Evolutionary conservation across 192 early-diverging fungal species (phyloP), one percentile per base, ranked within the genome.

Genomic region (Rhizophagus clarus): DNA sequence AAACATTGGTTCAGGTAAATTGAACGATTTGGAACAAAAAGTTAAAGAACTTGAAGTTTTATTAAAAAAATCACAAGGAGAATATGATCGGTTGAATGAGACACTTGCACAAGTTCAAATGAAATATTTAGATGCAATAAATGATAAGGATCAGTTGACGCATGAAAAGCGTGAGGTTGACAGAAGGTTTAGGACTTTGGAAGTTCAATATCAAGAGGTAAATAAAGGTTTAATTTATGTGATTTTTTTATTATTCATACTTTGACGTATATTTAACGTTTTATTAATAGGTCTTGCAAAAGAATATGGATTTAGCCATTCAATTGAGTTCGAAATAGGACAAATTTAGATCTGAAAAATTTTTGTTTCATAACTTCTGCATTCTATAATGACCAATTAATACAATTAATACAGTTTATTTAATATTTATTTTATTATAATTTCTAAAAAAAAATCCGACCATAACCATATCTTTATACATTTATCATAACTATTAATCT

Each of bases 61-160:
- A 51, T 51, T 74, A 20, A 60, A 61, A 74, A 15, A 7, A 74
- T 60, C 47, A 32, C 28, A 61, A 74, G 17, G 15, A 20, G 73
- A 74, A 20, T 74, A 29, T 74, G 31, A 28, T 29, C 28, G 56
- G 24, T 37, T 74, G 34, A 74, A 17, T n/a, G 73, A 74, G 17
- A 61, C 9, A 60, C 26, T 74, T 29, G 26, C 28, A 60, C 73
- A 61, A 40, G 12, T 60, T 17, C 73, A 74, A 74, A 60, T 31
- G 47, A 32, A 17, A 32, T 60, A 61, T 74, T 31, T 74, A 17
- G 49, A 74, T n/a, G 73, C 73, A 9, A 49, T 74, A 34, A 49
- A 74, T 74, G 49, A 74, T 34, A 74, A 74, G 34, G 51, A 74
- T 31, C 73, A 74, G 14, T 31, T 74, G 56, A 29, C n/a, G 61